phyloP scores from a whole-genome alignment of 192 early-diverging fungal genomes.

The Nowakowskiella sp. region DNA sequence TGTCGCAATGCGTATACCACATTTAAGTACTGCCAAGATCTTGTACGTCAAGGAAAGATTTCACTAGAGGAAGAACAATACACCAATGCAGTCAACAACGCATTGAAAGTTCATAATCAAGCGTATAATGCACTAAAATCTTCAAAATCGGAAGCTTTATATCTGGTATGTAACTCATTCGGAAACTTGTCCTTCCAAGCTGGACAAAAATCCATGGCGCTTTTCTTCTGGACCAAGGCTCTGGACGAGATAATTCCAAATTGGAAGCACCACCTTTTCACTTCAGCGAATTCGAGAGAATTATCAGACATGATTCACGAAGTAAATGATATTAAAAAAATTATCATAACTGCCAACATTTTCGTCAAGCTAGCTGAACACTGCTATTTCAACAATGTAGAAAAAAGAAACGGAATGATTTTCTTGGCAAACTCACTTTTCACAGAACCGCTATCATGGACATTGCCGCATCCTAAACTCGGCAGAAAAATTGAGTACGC shows the following conservation, averaged over 20 bases:
- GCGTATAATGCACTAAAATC: too few species aligned
- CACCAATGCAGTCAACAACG: too few species aligned
- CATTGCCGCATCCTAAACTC: constrained; percentile 14
- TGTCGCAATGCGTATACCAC: too few species aligned
- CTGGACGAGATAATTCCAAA: constrained; percentile 15
- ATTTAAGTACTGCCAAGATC: too few species aligned
- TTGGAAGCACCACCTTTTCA: constrained; percentile 5
- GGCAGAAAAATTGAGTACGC: neutral
- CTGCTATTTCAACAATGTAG: constrained; percentile 11
- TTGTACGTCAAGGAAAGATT: too few species aligned
- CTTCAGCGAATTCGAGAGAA: neutral
- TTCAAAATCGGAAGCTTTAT: too few species aligned
- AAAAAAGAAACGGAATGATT: constrained; percentile 13
- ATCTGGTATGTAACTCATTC: too few species aligned
- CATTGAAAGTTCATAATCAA: too few species aligned
- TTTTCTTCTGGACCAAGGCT: constrained; percentile 19
- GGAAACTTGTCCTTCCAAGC: constrained; percentile 9
- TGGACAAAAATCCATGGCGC: constrained; percentile 6
- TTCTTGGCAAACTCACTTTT: constrained; percentile 12
- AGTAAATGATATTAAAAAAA: constrained; percentile 13
- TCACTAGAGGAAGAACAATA: too few species aligned
- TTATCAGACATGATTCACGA: neutral
- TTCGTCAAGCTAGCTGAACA: constrained; percentile 10
- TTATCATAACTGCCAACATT: constrained; percentile 6
- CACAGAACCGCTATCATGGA: neutral